Evolutionary conservation across 129 eudicot genomes (phyloP).

Genomic region (Flaveria linearis): DNA sequence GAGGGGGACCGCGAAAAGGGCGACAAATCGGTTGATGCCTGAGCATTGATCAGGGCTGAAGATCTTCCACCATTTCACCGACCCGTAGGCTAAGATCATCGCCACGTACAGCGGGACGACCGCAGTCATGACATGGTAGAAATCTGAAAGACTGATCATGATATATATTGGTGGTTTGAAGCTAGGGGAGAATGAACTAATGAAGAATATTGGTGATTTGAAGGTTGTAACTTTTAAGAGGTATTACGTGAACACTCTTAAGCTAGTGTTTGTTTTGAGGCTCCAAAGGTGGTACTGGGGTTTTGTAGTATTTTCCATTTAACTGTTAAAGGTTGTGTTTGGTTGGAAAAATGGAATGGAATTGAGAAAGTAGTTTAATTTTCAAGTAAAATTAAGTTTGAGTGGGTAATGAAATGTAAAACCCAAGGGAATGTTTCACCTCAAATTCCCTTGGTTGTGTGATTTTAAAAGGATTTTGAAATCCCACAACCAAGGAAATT

Average conservation of each 20-base stretch:
- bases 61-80: constrained; percentile 89
- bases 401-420: too few relatives aligned
- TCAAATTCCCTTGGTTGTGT: too few relatives aligned
- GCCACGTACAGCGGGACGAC: constrained; percentile 88
- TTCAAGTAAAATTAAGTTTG: too few relatives aligned
- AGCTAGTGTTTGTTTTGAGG: constrained; percentile 5
- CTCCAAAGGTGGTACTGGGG: constrained; percentile 16
- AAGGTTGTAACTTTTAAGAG: not conserved
- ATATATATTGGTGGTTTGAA: not conserved
- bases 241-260: not conserved
- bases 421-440: too few relatives aligned
- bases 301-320: constrained; percentile 21
- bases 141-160: constrained; percentile 62
- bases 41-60: constrained; percentile 88
- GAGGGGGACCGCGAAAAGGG: constrained; percentile 77
- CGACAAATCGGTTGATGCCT: constrained; percentile 83
- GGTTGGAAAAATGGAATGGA: too few relatives aligned
- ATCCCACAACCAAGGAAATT: too few relatives aligned
- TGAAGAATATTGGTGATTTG: not conserved
- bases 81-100: constrained; percentile 82
- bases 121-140: constrained; percentile 89
- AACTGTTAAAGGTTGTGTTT: too few relatives aligned
- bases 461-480: too few relatives aligned
- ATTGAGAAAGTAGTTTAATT: too few relatives aligned
- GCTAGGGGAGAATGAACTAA: not conserved